Evolutionary conservation across 2,329 filamentous ascomycete genomes (phyloP).

Genomic region (Immersiporthe knoxdaviesiana): DNA sequence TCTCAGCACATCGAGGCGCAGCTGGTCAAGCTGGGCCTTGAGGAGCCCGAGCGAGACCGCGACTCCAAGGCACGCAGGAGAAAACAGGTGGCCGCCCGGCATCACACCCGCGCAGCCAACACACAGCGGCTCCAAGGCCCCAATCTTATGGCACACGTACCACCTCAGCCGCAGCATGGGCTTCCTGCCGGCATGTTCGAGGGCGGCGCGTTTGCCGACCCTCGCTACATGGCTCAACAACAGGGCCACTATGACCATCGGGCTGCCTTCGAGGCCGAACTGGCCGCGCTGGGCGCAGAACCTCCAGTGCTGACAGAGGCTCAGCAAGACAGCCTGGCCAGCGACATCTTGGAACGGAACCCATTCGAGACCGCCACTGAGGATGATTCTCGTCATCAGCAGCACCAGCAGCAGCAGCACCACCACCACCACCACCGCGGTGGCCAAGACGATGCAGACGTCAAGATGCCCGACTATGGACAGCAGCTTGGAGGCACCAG

Average conservation of each 20-base stretch:
- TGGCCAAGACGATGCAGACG: slow-evolving; percentile 16
- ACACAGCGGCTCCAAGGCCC: background rate
- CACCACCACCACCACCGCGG: background rate
- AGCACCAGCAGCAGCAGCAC: too few relatives aligned
- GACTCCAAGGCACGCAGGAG: slow-evolving; percentile 47
- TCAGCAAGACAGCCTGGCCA: slow-evolving; percentile 28
- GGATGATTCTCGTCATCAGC: too few relatives aligned
- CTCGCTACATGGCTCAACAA: slow-evolving; percentile 9
- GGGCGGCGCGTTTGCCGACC: slow-evolving; percentile 1
- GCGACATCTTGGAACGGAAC: slow-evolving; percentile 30
- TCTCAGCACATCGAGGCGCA: slow-evolving; percentile 53
- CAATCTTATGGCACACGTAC: background rate
- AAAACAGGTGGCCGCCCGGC: slow-evolving; percentile 34
- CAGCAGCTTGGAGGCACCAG: slow-evolving; percentile 30
- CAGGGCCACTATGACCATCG: slow-evolving; percentile 5
- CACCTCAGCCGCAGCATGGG: slow-evolving; percentile 22
- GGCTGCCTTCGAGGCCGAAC: slow-evolving; percentile 11
- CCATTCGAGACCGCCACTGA: slow-evolving; percentile 19
- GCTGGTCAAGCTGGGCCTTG: slow-evolving; percentile 52
- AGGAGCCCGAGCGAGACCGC: slow-evolving; percentile 48
- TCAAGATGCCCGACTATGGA: slow-evolving; percentile 27
- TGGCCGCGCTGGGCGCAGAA: slow-evolving; percentile 23
- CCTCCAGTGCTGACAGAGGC: slow-evolving; percentile 27
- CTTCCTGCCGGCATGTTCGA: slow-evolving; percentile 22
- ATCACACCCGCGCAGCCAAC: slow-evolving; percentile 15